Evolutionary conservation across 331 rosid genomes (phyloP), one percentile per base, ranked within the genome.

Genomic region (Acacia pycnantha): DNA sequence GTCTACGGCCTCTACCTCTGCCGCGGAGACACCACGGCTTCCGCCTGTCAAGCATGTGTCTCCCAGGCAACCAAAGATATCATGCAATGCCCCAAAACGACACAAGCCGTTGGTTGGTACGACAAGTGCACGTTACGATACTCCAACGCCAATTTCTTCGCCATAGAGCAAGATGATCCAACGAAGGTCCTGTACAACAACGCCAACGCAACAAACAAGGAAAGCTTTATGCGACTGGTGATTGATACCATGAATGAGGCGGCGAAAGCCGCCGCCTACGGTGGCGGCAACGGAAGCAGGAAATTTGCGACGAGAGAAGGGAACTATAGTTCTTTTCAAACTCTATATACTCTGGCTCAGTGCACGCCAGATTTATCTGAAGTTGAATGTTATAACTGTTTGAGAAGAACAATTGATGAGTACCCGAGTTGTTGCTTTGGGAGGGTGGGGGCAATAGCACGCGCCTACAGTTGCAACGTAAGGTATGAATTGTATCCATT

Each of bases 1-100:
- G 79, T 82, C 41, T 85, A 84, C 14, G 89, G 93, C 4, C 66
- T 66, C 70, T 85, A 79, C 79, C 68, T 68, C 46, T 89, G 91
- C 70, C 82, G 88, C 0, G 89, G 88, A 0, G 90, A 85, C 35
- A 71, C 73, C 82, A 16, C 66, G 41, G 1, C 61, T 0, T 0
- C 19, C 0, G 1, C 1, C 3, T 88, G 90, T 24, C 65, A 37
- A 62, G 19, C 1, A 14, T 84, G 79, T 67, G 83, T 82, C 0
- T 24, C 59, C 10, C 7, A 1, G 3, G 79, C 85, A 2, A 54
- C 83, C 14, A 61, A 61, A 19, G 8, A 19, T 22, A 73, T 54
- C 62, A 54, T 2, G 15, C 48, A 0, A 11, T 85, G 88, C 33
- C 64, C 68, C 2, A 50, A 7, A 40, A 40, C 53, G 18, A 80